phyloP scores from a whole-genome alignment of 441 rosid species.

The Populus hybrid region DNA sequence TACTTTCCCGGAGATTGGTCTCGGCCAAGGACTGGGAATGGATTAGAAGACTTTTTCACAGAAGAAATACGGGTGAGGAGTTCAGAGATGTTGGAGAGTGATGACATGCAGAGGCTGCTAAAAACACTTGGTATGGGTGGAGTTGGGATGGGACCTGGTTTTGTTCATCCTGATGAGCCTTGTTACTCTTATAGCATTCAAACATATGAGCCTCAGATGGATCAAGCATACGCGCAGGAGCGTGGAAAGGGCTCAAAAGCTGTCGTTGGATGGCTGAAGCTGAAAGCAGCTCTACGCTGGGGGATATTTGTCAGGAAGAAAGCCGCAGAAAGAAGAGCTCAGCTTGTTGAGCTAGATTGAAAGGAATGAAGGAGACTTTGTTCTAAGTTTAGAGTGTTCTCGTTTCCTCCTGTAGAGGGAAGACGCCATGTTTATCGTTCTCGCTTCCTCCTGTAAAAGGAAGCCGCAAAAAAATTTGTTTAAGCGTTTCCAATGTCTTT shows the following conservation, averaged over 20 bases:
- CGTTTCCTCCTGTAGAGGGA: too few species aligned
- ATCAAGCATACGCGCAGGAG: constrained; percentile 29
- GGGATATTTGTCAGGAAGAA: constrained; percentile 83
- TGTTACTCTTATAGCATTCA: constrained; percentile 51
- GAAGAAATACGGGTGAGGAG: constrained; percentile 77
- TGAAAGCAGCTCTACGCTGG: constrained; percentile 90
- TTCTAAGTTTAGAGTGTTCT: too few species aligned
- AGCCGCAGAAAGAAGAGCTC: constrained; percentile 88
- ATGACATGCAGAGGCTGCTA: constrained; percentile 85
- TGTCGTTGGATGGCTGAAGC: constrained; percentile 91
- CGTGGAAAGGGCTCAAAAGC: constrained; percentile 63
- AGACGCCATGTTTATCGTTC: too few species aligned
- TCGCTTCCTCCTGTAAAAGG: too few species aligned
- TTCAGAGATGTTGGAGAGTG: constrained; percentile 76
- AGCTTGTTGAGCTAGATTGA: constrained; percentile 69
- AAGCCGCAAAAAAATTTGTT: too few species aligned
- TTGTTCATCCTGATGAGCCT: constrained; percentile 46
- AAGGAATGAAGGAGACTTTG: not conserved
- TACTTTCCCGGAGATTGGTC: constrained; percentile 65
- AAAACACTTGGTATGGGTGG: constrained; percentile 48
- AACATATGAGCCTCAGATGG: constrained; percentile 45
- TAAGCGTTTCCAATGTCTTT: too few species aligned
- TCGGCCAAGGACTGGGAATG: constrained; percentile 44
- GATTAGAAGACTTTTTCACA: constrained; percentile 51
- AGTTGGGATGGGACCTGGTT: constrained; percentile 42